These are phyloP conservation scores for Boletus sensibilis DNA, from an alignment of 768 basidiomycete species.

Conservation along the genomic window DNA sequence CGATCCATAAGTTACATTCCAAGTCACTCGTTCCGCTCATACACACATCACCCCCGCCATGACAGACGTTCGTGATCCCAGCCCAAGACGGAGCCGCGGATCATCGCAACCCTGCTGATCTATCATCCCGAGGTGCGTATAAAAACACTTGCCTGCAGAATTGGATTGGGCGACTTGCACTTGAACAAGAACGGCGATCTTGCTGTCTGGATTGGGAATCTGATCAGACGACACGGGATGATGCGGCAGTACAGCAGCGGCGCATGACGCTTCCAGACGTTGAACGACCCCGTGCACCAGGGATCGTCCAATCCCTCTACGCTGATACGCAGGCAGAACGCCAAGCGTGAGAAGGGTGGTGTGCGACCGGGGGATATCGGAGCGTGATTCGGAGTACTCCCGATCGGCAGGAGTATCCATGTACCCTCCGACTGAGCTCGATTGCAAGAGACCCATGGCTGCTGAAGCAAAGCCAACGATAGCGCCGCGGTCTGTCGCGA, in stretches of 20 bases:
- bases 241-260: background rate
- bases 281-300: slow-evolving; percentile 31
- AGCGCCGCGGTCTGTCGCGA: slow-evolving; percentile 21
- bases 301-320: slow-evolving; percentile 29
- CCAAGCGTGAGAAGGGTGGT: slow-evolving; percentile 33
- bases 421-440: background rate
- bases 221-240: background rate
- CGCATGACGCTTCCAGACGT: slow-evolving; percentile 18
- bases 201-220: background rate
- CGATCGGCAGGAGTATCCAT: background rate
- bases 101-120: slow-evolving; percentile 17
- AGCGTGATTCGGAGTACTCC: background rate
- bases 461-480: slow-evolving; percentile 34
- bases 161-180: slow-evolving; percentile 31
- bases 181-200: slow-evolving; percentile 22
- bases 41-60: slow-evolving; percentile 30
- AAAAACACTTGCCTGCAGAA: slow-evolving; percentile 26
- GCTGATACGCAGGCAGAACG: slow-evolving; percentile 27
- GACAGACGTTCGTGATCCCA: slow-evolving; percentile 19
- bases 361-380: slow-evolving; percentile 13
- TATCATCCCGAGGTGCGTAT: slow-evolving; percentile 30
- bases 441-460: slow-evolving; percentile 7
- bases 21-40: background rate
- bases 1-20: background rate
- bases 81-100: slow-evolving; percentile 13